A percentile compares a stretch with the other conserved stretches of the same genome.
phyloP scores from a whole-genome alignment of 2,329 filamentous ascomycete genomes.

The Calonectria henricotiae region DNA sequence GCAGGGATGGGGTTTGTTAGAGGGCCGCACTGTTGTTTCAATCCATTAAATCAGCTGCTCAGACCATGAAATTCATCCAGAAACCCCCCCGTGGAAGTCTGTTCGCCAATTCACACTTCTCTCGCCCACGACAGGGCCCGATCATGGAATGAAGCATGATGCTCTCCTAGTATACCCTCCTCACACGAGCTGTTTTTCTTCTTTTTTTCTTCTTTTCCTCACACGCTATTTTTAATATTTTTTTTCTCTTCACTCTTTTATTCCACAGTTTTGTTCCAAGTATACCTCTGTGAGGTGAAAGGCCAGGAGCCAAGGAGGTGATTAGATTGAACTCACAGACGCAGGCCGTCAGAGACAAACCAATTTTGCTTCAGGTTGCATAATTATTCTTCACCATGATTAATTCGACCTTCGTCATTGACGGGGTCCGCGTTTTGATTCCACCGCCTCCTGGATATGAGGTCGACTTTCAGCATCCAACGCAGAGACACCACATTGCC shows the following conservation, averaged over 20 bases:
- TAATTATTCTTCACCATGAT: not conserved
- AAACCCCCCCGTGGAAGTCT: not conserved
- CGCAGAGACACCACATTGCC: slow-evolving; percentile 33
- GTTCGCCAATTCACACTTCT: not conserved
- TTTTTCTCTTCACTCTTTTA: too few relatives aligned
- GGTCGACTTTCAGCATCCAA: slow-evolving; percentile 54
- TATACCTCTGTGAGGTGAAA: too few relatives aligned
- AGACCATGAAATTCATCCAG: too few relatives aligned
- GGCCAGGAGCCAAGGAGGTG: not conserved
- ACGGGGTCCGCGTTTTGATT: slow-evolving; percentile 48
- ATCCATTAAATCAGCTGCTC: too few relatives aligned
- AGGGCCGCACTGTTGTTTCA: too few relatives aligned
- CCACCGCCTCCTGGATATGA: slow-evolving; percentile 51
- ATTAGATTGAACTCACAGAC: not conserved
- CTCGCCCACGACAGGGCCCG: not conserved
- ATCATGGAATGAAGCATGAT: not conserved
- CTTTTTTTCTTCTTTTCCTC: not conserved
- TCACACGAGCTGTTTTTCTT: too few relatives aligned
- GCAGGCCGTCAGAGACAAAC: not conserved
- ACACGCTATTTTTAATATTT: too few relatives aligned
- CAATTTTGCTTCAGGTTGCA: not conserved
- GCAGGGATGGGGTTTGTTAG: not conserved
- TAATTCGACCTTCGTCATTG: slow-evolving; percentile 29
- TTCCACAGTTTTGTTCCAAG: too few relatives aligned
- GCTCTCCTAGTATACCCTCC: not conserved